A percentile compares a stretch with the other conserved stretches of the same genome.
phyloP scores from a whole-genome alignment of 345 rosid species.

The Eutrema heterophyllum region DNA sequence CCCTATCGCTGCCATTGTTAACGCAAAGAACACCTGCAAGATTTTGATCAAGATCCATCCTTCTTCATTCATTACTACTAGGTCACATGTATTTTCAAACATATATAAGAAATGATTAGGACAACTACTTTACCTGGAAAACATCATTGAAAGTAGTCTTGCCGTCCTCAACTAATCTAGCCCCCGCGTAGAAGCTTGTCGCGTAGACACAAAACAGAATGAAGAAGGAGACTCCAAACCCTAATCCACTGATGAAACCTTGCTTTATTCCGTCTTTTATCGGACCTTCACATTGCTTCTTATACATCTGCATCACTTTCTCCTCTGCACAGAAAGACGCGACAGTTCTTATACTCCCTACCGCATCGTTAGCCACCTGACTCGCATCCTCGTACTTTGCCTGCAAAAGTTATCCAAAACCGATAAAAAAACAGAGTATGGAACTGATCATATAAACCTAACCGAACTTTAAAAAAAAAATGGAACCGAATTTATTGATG shows the following conservation, averaged over 20 bases:
- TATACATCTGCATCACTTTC: conserved; percentile 60
- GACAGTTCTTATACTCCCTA: conserved; percentile 78
- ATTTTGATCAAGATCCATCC: neutral
- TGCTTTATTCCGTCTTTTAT: conserved; percentile 54
- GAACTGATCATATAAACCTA: neutral
- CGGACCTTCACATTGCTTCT: conserved; percentile 65
- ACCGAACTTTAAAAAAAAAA: neutral
- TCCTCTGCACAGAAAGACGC: conserved; percentile 84
- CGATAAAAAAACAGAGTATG: neutral
- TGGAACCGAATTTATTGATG: neutral
- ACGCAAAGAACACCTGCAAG: conserved; percentile 64
- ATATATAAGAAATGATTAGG: neutral
- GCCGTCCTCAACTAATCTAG: conserved; percentile 52
- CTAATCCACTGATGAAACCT: conserved; percentile 61
- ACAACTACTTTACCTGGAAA: conserved; percentile 38
- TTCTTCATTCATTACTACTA: neutral
- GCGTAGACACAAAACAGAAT: conserved; percentile 48
- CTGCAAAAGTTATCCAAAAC: conserved; percentile 32
- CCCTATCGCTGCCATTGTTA: conserved; percentile 49
- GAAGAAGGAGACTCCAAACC: conserved; percentile 59
- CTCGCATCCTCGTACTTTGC: conserved; percentile 73
- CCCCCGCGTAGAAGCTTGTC: conserved; percentile 65
- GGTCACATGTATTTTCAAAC: neutral
- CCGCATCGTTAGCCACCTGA: conserved; percentile 86
- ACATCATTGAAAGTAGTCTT: conserved; percentile 49